Conservation (phyloP, 148 eudicot genomes). For the Vaccinium vitisidaea region DNA sequence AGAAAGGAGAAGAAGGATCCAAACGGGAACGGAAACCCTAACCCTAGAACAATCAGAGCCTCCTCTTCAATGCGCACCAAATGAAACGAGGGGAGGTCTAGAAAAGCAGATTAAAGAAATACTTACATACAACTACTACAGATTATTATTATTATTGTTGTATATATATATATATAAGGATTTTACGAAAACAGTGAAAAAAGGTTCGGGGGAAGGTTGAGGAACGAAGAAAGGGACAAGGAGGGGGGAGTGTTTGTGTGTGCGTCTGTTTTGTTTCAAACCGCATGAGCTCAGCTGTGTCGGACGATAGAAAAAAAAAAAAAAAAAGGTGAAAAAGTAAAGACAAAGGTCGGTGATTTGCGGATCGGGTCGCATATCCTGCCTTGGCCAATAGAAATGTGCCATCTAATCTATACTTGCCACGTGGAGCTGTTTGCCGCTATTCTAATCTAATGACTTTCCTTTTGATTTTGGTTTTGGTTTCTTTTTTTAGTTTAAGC, state of each 20-base stretch:
- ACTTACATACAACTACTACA: neutral
- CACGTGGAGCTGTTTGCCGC: neutral
- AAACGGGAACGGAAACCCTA: conserved; percentile 40
- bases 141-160: neutral
- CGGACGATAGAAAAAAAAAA: neutral
- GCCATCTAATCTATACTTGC: neutral
- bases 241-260: neutral
- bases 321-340: too few relatives aligned
- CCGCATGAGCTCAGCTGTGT: neutral
- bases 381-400: neutral
- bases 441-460: too few relatives aligned
- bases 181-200: neutral
- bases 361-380: neutral
- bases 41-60: conserved; percentile 8
- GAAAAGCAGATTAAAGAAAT: neutral
- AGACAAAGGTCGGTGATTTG: neutral
- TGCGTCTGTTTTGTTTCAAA: neutral
- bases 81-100: neutral
- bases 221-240: conserved; percentile 3
- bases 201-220: neutral
- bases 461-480: too few relatives aligned
- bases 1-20: conserved; percentile 13
- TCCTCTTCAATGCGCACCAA: neutral
- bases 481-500: too few relatives aligned
- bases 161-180: neutral